Evolutionary conservation across 331 rosid species (phyloP).

Genomic region (Acacia pycnantha): DNA sequence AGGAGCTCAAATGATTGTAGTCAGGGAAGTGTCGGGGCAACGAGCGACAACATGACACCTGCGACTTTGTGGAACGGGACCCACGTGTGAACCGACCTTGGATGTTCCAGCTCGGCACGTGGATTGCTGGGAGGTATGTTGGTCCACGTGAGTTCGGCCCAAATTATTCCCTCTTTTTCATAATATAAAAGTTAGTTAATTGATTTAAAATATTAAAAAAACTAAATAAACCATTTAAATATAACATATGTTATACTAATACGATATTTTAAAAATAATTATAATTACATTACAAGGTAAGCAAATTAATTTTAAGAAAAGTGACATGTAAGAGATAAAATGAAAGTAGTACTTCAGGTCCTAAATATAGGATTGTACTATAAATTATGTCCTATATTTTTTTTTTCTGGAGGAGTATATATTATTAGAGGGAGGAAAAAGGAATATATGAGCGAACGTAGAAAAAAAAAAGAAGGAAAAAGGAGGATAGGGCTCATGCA

Average conservation of each 20-base stretch:
- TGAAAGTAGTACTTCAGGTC: too few species aligned
- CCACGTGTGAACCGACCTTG: slow-evolving; percentile 9
- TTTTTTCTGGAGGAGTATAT: background rate
- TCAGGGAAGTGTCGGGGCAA: slow-evolving; percentile 40
- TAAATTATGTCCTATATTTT: too few species aligned
- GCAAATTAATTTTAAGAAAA: too few species aligned
- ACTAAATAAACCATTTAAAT: too few species aligned
- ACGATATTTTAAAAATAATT: too few species aligned
- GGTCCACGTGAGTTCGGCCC: slow-evolving; percentile 43
- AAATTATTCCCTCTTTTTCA: too few species aligned
- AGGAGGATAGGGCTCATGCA: background rate
- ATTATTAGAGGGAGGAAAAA: background rate
- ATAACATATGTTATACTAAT: too few species aligned
- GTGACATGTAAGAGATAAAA: too few species aligned
- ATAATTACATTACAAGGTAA: too few species aligned
- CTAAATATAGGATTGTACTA: too few species aligned
- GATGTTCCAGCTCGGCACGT: slow-evolving; percentile 38
- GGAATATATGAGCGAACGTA: background rate
- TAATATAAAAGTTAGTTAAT: too few species aligned
- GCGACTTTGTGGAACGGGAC: slow-evolving; percentile 29
- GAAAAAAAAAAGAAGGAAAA: background rate
- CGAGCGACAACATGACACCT: slow-evolving; percentile 46
- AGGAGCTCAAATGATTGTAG: slow-evolving; percentile 61
- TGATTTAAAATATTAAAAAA: too few species aligned
- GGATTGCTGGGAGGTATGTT: slow-evolving; percentile 36